These are phyloP conservation scores for Fibroporia radiculosa DNA, from an alignment of 768 basidiomycete genomes.

Conservation along the genomic window DNA sequence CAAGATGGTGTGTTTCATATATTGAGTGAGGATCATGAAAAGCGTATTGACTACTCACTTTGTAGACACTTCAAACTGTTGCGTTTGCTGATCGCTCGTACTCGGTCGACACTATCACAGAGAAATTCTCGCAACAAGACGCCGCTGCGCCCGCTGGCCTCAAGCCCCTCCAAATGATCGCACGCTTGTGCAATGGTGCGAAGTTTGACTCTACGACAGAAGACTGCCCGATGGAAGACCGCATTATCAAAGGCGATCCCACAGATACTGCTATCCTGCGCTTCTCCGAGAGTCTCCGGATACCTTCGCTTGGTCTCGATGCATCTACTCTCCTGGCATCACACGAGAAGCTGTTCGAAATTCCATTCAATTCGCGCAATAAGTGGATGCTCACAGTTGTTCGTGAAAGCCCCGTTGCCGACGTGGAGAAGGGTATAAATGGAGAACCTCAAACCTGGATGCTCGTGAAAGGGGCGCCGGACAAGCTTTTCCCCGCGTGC, in stretches of 20 bases:
- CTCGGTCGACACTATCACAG: conserved; percentile 16
- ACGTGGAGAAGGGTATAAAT: too few relatives aligned
- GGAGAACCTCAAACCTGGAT: conserved; percentile 30
- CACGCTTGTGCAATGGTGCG: conserved; percentile 54
- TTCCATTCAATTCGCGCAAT: conserved; percentile 34
- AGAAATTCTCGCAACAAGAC: conserved; percentile 5
- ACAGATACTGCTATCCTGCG: conserved; percentile 50
- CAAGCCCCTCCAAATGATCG: conserved; percentile 28
- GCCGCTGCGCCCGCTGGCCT: conserved; percentile 20
- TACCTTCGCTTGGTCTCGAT: conserved; percentile 8
- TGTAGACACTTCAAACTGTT: conserved; percentile 32
- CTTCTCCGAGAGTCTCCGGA: conserved; percentile 32
- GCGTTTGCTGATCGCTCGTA: conserved; percentile 27
- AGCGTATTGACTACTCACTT: background rate
- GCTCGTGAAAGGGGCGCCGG: conserved; percentile 54
- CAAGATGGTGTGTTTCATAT: conserved; percentile 36
- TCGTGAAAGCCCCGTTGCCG: conserved; percentile 10
- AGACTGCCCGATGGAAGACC: conserved; percentile 20
- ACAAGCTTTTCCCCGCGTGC: conserved; percentile 40
- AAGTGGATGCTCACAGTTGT: conserved; percentile 52
- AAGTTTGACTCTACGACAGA: conserved; percentile 33
- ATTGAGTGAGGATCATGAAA: too few relatives aligned
- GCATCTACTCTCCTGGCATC: background rate
- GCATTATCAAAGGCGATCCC: conserved; percentile 42
- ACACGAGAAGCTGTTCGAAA: conserved; percentile 21